Evolutionary conservation across 176 grass and related monocot species (phyloP).

Genomic region (Carex kokanica): DNA sequence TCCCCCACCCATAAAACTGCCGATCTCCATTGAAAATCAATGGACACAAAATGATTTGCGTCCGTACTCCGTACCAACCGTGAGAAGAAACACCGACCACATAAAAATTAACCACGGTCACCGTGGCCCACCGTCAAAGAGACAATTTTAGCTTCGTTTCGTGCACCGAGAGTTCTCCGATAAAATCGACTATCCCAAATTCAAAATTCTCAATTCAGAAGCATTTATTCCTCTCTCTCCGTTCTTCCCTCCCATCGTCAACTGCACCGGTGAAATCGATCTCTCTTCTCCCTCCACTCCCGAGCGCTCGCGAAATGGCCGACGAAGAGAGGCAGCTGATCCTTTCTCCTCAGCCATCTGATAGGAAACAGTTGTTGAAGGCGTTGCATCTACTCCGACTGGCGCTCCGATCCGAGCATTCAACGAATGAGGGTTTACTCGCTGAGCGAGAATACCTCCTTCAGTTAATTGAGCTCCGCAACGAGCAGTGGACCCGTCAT

Average conservation of each 20-base stretch:
- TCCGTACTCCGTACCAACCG: too few species aligned
- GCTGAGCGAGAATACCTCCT: not conserved
- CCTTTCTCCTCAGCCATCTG: not conserved
- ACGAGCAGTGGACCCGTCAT: not conserved
- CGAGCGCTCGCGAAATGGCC: not conserved
- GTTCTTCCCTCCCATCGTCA: not conserved
- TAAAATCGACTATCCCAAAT: constrained; percentile 10
- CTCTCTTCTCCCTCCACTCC: not conserved
- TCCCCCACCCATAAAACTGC: too few species aligned
- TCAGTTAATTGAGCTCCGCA: not conserved
- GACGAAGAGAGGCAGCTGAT: not conserved
- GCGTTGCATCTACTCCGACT: too few species aligned
- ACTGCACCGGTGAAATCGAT: not conserved
- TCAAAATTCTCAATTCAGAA: not conserved
- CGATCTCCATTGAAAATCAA: too few species aligned
- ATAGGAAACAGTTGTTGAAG: not conserved
- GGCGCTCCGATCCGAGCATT: constrained; percentile 3
- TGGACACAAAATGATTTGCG: too few species aligned
- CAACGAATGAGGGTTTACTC: not conserved
- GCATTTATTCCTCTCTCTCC: not conserved
- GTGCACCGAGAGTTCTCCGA: not conserved
- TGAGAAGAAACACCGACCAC: too few species aligned
- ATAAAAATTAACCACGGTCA: not conserved
- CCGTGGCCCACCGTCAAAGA: not conserved
- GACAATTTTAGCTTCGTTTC: too few species aligned